Evolutionary conservation across 2,329 filamentous ascomycete genomes (phyloP).

Genomic region (Pseudogymnoascus sp.): DNA sequence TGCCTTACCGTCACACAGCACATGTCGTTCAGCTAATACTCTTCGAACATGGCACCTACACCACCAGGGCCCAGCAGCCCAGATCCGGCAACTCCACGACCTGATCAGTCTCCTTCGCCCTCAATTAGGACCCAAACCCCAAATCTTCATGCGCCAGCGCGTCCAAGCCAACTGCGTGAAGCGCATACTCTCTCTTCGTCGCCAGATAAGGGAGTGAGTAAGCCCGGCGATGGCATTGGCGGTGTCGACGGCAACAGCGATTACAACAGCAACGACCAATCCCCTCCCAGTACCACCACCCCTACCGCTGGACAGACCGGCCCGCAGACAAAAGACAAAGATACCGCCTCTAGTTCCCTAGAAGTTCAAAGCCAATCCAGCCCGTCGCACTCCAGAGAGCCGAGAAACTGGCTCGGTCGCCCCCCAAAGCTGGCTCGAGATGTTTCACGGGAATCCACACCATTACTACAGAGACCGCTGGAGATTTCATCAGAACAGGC

Average conservation of each 20-base stretch:
- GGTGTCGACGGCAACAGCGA: conserved; percentile 20
- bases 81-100: background rate
- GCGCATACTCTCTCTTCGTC: conserved; percentile 22
- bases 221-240: background rate
- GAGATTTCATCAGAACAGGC: conserved; percentile 21
- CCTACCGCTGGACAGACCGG: conserved; percentile 14
- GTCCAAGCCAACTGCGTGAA: conserved; percentile 26
- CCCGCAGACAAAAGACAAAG: background rate
- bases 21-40: conserved; percentile 4
- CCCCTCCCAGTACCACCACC: conserved; percentile 16
- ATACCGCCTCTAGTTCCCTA: background rate
- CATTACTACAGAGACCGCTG: conserved; percentile 39
- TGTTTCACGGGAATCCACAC: conserved; percentile 41
- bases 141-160: conserved; percentile 21
- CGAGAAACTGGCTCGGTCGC: conserved; percentile 2
- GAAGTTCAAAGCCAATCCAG: background rate
- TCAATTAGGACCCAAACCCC: background rate
- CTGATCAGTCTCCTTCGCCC: background rate
- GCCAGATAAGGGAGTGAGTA: conserved; percentile 16
- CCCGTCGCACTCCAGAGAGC: background rate
- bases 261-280: conserved; percentile 19
- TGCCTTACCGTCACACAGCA: conserved; percentile 3
- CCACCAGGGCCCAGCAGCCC: background rate
- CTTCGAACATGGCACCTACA: conserved; percentile 2
- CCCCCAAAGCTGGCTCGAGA: background rate